Conservation (phyloP, 371 early-diverging fungal genomes). For the Mucor circinelloides region DNA sequence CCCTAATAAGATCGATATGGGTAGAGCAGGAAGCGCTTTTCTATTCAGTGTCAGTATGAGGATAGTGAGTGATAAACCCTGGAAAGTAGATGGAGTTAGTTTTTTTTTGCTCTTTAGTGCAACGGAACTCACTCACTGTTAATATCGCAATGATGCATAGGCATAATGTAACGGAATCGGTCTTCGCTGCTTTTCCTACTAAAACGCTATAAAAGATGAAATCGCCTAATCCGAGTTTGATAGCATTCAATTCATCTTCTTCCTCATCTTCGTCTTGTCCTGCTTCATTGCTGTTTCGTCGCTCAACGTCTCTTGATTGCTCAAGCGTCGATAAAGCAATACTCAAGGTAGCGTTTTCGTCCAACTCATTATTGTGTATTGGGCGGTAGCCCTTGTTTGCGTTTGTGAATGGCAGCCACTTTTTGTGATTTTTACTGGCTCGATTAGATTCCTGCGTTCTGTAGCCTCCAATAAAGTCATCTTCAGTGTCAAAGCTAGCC, state of each 20-base stretch:
- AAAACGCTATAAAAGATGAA: slow-evolving; percentile 31
- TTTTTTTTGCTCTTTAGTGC: neutral
- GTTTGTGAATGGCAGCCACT: neutral
- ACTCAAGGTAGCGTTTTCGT: neutral
- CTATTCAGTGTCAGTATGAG: slow-evolving; percentile 22
- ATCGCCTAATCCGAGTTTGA: slow-evolving; percentile 28
- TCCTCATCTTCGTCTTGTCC: neutral
- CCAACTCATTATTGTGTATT: neutral
- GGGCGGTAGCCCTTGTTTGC: slow-evolving; percentile 1
- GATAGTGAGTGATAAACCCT: slow-evolving; percentile 25
- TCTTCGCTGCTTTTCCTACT: slow-evolving; percentile 21
- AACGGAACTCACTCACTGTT: slow-evolving; percentile 7
- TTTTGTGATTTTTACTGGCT: neutral
- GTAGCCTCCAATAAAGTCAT: slow-evolving; percentile 14
- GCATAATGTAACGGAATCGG: slow-evolving; percentile 20
- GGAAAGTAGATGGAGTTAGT: neutral
- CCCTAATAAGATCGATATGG: slow-evolving; percentile 28
- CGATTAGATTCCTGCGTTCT: slow-evolving; percentile 6
- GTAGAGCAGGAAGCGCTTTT: slow-evolving; percentile 21
- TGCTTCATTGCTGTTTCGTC: neutral
- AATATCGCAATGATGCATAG: slow-evolving; percentile 24
- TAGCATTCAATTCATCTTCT: slow-evolving; percentile 18
- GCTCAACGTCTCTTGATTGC: neutral
- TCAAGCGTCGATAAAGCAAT: neutral
- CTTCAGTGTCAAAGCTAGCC: slow-evolving; percentile 16